These are phyloP conservation scores for Rhynchospora tenuis DNA, from an alignment of 176 grass and related monocot genomes.

Conservation along the genomic window DNA sequence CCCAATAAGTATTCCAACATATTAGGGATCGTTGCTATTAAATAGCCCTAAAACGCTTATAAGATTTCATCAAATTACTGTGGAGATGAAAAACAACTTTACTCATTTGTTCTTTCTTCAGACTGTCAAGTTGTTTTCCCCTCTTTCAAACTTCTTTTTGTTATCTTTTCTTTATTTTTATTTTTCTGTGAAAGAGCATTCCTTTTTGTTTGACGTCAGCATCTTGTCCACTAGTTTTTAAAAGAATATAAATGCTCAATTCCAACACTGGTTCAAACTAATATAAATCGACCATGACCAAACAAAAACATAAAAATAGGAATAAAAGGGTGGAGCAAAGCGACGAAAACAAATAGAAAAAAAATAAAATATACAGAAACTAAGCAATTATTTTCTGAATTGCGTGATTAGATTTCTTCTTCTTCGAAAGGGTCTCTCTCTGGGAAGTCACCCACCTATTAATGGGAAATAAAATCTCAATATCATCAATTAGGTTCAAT, in stretches of 20 bases:
- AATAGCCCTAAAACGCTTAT: not conserved
- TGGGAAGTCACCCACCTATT: constrained; percentile 71
- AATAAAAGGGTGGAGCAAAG: not conserved
- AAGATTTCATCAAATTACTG: not conserved
- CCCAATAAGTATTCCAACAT: not conserved
- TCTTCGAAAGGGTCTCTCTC: constrained; percentile 95
- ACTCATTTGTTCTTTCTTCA: not conserved
- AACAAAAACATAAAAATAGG: not conserved
- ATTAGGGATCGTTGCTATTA: not conserved
- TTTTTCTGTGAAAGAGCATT: not conserved
- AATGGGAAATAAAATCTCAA: not conserved
- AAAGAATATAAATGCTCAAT: not conserved
- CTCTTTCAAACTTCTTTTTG: not conserved
- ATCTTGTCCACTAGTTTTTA: not conserved
- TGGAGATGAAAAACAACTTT: not conserved
- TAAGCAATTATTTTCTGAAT: not conserved
- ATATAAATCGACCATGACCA: not conserved
- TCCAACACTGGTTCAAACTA: not conserved
- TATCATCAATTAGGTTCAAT: not conserved
- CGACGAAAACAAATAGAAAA: not conserved
- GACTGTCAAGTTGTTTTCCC: not conserved
- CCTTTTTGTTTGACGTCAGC: not conserved
- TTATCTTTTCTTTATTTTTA: not conserved
- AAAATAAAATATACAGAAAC: not conserved
- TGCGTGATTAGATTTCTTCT: constrained; percentile 54